phyloP scores from a whole-genome alignment of 78 protist genomes.

The Dictyostelium intermedium region DNA sequence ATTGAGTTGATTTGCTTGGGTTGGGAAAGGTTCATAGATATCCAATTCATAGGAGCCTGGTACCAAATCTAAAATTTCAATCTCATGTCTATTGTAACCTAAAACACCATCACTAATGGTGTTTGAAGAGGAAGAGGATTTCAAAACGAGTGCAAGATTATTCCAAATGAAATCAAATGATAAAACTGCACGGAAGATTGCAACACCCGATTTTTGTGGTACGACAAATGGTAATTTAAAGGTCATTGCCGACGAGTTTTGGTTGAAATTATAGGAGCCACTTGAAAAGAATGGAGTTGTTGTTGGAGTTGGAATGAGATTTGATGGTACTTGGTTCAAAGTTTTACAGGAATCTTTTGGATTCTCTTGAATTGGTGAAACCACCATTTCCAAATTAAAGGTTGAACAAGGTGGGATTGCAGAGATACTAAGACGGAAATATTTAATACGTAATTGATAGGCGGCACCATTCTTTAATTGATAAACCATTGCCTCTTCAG shows the following conservation, averaged over 20 bases:
- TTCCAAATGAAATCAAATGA: conserved; percentile 64
- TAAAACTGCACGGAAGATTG: conserved; percentile 40
- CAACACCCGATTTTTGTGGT: not conserved
- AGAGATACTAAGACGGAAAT: conserved; percentile 17
- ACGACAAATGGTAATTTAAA: conserved; percentile 6
- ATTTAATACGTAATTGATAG: not conserved
- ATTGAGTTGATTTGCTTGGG: not conserved
- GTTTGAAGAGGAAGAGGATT: not conserved
- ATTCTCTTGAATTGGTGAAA: conserved; percentile 24
- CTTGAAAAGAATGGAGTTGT: not conserved
- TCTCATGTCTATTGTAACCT: conserved; percentile 13
- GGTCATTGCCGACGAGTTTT: not conserved
- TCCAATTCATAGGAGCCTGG: conserved; percentile 20
- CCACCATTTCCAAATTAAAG: not conserved
- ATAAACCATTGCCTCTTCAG: conserved; percentile 38
- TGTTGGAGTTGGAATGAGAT: not conserved
- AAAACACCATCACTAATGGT: not conserved
- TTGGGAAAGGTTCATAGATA: conserved; percentile 48
- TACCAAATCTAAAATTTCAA: not conserved
- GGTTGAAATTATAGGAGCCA: not conserved
- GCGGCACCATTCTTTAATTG: not conserved
- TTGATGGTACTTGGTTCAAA: not conserved
- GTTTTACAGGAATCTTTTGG: conserved; percentile 29
- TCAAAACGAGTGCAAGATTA: not conserved
- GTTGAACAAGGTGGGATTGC: not conserved